These are phyloP conservation scores for Glutinoglossum americanum DNA, from an alignment of 495 filamentous ascomycete genomes.

Conservation along the genomic window DNA sequence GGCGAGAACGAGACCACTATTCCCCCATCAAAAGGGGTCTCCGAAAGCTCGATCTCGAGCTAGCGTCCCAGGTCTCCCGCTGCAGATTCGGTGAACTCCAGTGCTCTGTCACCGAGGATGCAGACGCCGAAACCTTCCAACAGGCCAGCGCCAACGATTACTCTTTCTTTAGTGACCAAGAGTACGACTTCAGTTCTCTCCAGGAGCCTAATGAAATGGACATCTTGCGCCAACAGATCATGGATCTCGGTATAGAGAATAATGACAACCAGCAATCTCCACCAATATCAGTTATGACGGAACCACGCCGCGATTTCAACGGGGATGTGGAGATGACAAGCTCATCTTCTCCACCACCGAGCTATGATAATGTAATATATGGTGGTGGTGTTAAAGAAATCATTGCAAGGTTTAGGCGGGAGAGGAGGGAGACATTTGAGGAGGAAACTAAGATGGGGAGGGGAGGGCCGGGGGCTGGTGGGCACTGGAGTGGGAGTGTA, in stretches of 20 bases:
- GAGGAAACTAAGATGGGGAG: background rate
- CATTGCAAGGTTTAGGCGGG: background rate
- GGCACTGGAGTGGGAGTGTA: background rate
- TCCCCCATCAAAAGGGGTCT: background rate
- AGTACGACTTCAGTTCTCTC: background rate
- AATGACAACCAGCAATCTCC: background rate
- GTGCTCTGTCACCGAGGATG: constrained; percentile 1
- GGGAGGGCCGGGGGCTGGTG: background rate
- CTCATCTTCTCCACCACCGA: background rate
- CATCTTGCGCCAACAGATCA: background rate
- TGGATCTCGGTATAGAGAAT: background rate
- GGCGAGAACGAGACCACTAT: background rate
- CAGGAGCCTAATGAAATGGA: background rate
- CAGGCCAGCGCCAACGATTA: background rate
- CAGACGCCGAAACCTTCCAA: background rate
- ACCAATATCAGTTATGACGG: background rate
- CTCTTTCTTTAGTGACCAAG: background rate
- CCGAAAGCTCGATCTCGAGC: background rate
- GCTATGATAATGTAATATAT: background rate
- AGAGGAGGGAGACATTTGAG: background rate
- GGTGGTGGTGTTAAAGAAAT: background rate
- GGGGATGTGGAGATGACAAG: background rate
- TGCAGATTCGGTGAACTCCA: background rate
- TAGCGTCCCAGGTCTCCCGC: background rate
- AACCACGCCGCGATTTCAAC: background rate